Evolutionary conservation across 1,139 yeast genomes (phyloP).

Genomic region (Scheffersomyces lignicola): DNA sequence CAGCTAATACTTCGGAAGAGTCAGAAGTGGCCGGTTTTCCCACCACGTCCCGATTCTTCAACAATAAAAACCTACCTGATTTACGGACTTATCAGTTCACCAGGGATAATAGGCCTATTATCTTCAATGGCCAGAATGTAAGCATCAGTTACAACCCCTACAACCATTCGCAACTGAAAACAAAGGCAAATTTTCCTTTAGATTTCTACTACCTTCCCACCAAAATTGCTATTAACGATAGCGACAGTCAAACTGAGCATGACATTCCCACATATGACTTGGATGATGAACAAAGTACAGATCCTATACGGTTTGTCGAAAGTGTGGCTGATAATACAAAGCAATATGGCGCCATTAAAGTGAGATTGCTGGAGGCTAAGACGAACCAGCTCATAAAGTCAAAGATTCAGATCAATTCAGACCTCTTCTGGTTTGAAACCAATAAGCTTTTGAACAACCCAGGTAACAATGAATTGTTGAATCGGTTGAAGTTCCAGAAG

Average conservation of each 20-base stretch:
- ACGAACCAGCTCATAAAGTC: slow-evolving; percentile 20
- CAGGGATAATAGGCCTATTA: slow-evolving; percentile 18
- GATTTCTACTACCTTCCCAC: slow-evolving; percentile 33
- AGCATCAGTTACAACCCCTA: slow-evolving; percentile 45
- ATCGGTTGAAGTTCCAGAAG: slow-evolving; percentile 30
- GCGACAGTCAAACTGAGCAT: slow-evolving; percentile 14
- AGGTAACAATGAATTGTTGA: slow-evolving; percentile 26
- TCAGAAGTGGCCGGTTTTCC: slow-evolving; percentile 24
- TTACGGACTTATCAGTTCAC: slow-evolving; percentile 23
- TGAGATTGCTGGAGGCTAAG: slow-evolving; percentile 53
- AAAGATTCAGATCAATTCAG: slow-evolving; percentile 13
- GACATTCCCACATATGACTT: slow-evolving; percentile 53
- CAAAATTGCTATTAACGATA: slow-evolving; percentile 23
- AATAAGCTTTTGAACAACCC: slow-evolving; percentile 25
- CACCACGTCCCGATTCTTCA: slow-evolving; percentile 36
- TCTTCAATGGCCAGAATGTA: slow-evolving; percentile 29
- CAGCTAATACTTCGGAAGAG: too few species aligned
- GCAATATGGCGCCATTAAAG: slow-evolving; percentile 70
- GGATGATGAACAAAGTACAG: slow-evolving; percentile 39
- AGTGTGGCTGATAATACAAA: slow-evolving; percentile 31
- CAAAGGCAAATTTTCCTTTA: slow-evolving; percentile 39
- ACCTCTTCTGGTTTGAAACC: slow-evolving; percentile 16
- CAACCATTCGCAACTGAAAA: slow-evolving; percentile 42
- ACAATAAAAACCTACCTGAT: slow-evolving; percentile 29
- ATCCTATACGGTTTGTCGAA: slow-evolving; percentile 54